Evolutionary conservation across 305 asterid species (phyloP).

Genomic region (Fraxinus greggii): DNA sequence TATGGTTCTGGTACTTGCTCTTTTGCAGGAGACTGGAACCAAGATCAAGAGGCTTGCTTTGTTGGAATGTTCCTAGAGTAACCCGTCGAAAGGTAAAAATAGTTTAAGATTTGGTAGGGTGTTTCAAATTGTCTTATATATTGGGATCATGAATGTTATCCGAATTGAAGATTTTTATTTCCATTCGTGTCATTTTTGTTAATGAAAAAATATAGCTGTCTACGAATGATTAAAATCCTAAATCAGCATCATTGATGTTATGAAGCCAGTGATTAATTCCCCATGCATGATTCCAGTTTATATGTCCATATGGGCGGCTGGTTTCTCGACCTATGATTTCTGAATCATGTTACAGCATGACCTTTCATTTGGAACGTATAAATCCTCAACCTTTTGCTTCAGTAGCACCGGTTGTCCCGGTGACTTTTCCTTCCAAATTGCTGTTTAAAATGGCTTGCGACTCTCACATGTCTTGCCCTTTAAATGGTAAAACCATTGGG

Average conservation of each 20-base stretch:
- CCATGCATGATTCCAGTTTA: not conserved
- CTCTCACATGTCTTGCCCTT: not conserved
- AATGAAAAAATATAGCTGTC: not conserved
- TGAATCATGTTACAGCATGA: not conserved
- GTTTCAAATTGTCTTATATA: not conserved
- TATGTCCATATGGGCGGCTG: not conserved
- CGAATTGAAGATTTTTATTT: not conserved
- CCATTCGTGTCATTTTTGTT: not conserved
- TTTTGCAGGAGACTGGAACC: conserved; percentile 54
- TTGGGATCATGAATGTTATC: not conserved
- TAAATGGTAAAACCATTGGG: not conserved
- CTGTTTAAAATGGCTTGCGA: not conserved
- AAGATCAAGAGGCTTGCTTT: conserved; percentile 50
- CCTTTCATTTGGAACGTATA: not conserved
- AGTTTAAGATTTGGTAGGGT: not conserved
- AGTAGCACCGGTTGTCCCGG: not conserved
- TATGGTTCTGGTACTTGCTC: not conserved
- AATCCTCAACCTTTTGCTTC: not conserved
- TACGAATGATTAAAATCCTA: not conserved
- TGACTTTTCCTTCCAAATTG: not conserved
- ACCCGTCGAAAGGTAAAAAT: conserved; percentile 43
- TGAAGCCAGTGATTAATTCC: not conserved
- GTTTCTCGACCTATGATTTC: not conserved
- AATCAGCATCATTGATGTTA: not conserved
- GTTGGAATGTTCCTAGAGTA: conserved; percentile 45